Evolutionary conservation across 2,329 filamentous ascomycete species (phyloP).

Genomic region (Fusarium clavum): DNA sequence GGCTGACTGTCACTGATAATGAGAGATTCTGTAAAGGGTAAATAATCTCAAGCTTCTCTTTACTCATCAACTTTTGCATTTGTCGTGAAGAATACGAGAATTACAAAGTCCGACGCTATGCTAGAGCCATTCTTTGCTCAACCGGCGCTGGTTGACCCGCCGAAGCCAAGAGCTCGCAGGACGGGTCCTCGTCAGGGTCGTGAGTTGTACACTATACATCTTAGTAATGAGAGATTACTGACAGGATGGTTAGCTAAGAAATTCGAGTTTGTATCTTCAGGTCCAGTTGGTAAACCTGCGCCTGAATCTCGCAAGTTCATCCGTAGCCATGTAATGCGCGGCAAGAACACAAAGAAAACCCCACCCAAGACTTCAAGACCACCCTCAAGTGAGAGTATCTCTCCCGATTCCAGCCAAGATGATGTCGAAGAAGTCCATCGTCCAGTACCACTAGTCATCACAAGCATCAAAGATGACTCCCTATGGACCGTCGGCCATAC

Average conservation of each 20-base stretch:
- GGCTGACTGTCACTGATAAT: slow-evolving; percentile 7
- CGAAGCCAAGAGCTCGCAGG: slow-evolving; percentile 16
- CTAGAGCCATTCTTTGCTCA: slow-evolving; percentile 18
- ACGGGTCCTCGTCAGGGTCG: slow-evolving; percentile 7
- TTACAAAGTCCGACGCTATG: slow-evolving; percentile 14
- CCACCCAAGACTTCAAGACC: background rate
- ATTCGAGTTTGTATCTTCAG: slow-evolving; percentile 48
- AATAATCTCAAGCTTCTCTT: slow-evolving; percentile 13
- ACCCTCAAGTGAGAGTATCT: background rate
- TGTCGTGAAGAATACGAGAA: background rate
- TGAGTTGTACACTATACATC: background rate
- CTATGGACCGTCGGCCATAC: slow-evolving; percentile 16
- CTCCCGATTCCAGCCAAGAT: background rate
- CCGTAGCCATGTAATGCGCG: slow-evolving; percentile 47
- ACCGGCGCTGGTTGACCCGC: background rate
- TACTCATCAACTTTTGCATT: background rate
- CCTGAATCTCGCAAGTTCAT: slow-evolving; percentile 45
- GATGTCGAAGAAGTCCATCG: background rate
- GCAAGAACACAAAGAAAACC: slow-evolving; percentile 41
- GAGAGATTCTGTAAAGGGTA: slow-evolving; percentile 23
- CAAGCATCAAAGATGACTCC: background rate
- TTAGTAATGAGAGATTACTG: background rate
- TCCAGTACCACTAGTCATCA: background rate
- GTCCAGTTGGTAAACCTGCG: slow-evolving; percentile 38
- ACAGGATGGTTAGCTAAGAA: slow-evolving; percentile 27